Evolutionary conservation across 2,329 filamentous ascomycete genomes (phyloP), one percentile per base, ranked within the genome.

Genomic region (Aspergillus candidus): DNA sequence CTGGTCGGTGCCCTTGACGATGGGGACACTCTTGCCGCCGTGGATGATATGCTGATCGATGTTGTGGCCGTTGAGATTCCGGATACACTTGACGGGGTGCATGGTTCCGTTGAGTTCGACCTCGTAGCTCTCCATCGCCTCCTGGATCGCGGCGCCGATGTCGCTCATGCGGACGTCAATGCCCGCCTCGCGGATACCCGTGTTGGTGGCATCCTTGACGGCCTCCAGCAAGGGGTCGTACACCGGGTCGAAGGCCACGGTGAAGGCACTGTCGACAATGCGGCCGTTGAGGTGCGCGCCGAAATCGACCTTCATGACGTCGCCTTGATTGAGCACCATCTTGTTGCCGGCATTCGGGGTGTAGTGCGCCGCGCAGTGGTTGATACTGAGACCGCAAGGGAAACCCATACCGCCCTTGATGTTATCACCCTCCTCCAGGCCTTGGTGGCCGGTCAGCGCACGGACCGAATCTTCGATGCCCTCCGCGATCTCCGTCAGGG

Each of bases 51-150:
- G 93, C 49, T 82, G 89, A 44, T 87, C 76, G 60, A 96, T 96
- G 54, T 86, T 91, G 72, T 96, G 90, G 8, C 88, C 89, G 60
- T 86, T 91, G 48, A 94, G 74, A 71, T 93, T 93, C 53, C 86
- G 83, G 62, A 94, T 91, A 52, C 83, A 78, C 73, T 93, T 94
- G 65, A 94, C 78, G 1, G 85, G 88, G 59, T 87, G 80, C 11
- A 82, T 88, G 33, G 78, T 80, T 50, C 88, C 88, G 64, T 84
- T 81, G 53, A 94, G 79, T 66, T 93, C 86, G 40, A 91, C 79
- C 70, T 94, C 88, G 68, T 91, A 93, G 67, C 86, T 90, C 71
- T 94, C 89, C 88, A 94, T 94, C 22, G 84, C 80, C 69, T 94
- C 88, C 69, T 94, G 89, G 57, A 94, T 91, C 13, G 80, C 76